Conservation (phyloP, 1,284 basidiomycete genomes). For the Ustilago loliicola region DNA sequence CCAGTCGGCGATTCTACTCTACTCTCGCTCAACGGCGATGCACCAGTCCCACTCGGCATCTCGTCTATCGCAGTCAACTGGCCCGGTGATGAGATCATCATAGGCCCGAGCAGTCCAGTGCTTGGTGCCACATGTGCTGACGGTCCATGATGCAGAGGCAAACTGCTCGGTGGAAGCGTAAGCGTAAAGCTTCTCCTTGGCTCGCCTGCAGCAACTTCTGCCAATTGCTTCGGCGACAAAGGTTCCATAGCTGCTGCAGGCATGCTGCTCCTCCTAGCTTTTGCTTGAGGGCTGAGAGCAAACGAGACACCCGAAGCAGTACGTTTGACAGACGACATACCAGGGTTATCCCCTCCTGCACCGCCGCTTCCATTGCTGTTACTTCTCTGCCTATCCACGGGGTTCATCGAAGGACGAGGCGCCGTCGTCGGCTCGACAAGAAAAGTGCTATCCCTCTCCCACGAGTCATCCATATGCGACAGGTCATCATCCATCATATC, state of each 20-base stretch:
- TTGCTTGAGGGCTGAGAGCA: constrained; percentile 14
- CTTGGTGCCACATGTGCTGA: background rate
- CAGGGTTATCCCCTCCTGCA: constrained; percentile 2
- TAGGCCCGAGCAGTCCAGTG: constrained; percentile 1
- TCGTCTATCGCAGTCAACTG: constrained; percentile 51
- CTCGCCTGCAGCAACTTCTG: constrained; percentile 21
- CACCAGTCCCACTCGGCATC: constrained; percentile 22
- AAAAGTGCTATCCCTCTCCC: constrained; percentile 43
- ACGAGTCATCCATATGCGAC: constrained; percentile 38
- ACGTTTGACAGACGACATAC: constrained; percentile 21
- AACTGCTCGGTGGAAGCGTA: constrained; percentile 33
- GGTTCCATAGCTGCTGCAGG: constrained; percentile 18
- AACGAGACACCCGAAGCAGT: constrained; percentile 42
- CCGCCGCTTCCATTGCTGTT: constrained; percentile 22
- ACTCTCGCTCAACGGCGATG: constrained; percentile 30
- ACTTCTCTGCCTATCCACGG: constrained; percentile 20
- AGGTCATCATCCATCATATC: constrained; percentile 51
- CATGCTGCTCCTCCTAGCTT: constrained; percentile 32
- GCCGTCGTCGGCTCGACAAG: constrained; percentile 15
- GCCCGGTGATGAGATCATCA: constrained; percentile 27
- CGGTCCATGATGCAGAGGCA: constrained; percentile 25
- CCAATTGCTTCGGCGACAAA: constrained; percentile 22
- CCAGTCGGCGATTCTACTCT: constrained; percentile 25
- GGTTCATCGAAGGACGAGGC: constrained; percentile 17
- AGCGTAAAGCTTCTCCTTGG: constrained; percentile 36